These are phyloP conservation scores for Emmonsiellopsis sp. DNA, from an alignment of 2,329 filamentous ascomycete genomes.

Conservation along the genomic window DNA sequence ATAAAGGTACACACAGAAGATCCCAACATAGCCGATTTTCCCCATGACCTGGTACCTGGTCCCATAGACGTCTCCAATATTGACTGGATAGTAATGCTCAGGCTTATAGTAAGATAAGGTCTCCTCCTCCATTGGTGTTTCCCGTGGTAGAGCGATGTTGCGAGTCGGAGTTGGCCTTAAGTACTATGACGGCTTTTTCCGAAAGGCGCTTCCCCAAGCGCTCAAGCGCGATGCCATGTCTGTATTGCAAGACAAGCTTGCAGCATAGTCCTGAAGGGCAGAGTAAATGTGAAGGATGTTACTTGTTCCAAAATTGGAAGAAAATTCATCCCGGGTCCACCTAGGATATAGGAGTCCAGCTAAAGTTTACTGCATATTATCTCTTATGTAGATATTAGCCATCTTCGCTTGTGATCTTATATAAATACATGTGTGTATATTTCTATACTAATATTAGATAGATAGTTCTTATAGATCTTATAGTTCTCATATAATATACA, in stretches of 20 bases:
- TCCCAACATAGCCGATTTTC: slow-evolving; percentile 36
- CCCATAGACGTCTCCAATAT: slow-evolving; percentile 28
- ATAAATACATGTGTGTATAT: too few species aligned
- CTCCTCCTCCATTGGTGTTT: slow-evolving; percentile 28
- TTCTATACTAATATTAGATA: too few species aligned
- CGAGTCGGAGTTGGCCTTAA: not conserved
- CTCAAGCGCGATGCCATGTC: not conserved
- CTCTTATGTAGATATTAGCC: too few species aligned
- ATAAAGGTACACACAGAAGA: slow-evolving; percentile 15
- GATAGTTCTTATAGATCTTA: too few species aligned
- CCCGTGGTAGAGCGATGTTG: not conserved
- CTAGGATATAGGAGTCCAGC: too few species aligned
- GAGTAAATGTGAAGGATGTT: too few species aligned
- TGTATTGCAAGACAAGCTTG: not conserved
- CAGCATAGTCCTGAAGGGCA: too few species aligned
- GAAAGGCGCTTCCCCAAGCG: slow-evolving; percentile 1
- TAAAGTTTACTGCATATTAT: too few species aligned
- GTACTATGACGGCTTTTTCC: not conserved
- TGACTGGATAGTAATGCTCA: slow-evolving; percentile 30
- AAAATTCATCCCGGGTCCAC: too few species aligned
- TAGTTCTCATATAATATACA: too few species aligned
- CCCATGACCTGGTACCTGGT: slow-evolving; percentile 26
- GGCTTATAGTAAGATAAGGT: slow-evolving; percentile 24
- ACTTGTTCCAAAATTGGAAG: too few species aligned
- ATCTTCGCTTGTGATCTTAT: too few species aligned